Percentiles rank a stretch among this genome's conserved stretches.
phyloP scores from a whole-genome alignment of 1,284 basidiomycete genomes.

The Cutaneotrichosporon cavernicola region DNA sequence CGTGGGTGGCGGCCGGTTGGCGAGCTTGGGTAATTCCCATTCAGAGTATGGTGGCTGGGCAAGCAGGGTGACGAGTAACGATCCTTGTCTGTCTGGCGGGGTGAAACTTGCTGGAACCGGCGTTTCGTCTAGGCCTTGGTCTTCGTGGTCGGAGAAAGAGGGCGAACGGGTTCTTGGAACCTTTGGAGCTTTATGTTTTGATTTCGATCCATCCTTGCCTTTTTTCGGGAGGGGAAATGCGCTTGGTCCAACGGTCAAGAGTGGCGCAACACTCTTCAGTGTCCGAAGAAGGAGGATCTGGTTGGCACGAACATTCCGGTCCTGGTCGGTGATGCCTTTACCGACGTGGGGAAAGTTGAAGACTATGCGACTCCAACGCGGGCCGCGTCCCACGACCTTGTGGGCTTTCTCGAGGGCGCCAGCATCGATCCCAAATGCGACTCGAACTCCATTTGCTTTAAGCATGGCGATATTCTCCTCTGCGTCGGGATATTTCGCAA shows the following conservation, averaged over 20 bases:
- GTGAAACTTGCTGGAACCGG: constrained; percentile 33
- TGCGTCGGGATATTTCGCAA: constrained; percentile 81
- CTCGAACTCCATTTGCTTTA: constrained; percentile 63
- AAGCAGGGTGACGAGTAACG: constrained; percentile 77
- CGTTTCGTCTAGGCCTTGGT: constrained; percentile 41
- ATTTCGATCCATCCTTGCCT: constrained; percentile 20
- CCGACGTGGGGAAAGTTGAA: constrained; percentile 98
- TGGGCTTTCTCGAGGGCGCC: constrained; percentile 64
- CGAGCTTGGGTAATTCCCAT: constrained; percentile 78
- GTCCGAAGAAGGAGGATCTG: constrained; percentile 85
- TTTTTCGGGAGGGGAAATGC: constrained; percentile 24
- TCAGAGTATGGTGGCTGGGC: constrained; percentile 84
- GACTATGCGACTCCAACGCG: constrained; percentile 69
- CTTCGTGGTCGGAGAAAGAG: constrained; percentile 31
- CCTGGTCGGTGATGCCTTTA: constrained; percentile 88
- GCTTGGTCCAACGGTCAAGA: constrained; percentile 62
- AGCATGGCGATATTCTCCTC: constrained; percentile 62
- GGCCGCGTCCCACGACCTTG: constrained; percentile 54
- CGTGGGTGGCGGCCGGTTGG: constrained; percentile 58
- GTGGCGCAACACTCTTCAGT: constrained; percentile 67
- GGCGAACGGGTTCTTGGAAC: constrained; percentile 18
- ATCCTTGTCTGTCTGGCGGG: constrained; percentile 52
- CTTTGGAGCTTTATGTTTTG: constrained; percentile 11
- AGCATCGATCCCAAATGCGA: constrained; percentile 84
- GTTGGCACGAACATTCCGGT: constrained; percentile 88